phyloP scores from a whole-genome alignment of 208 protist species.

The Herpetomonas tarakana region DNA sequence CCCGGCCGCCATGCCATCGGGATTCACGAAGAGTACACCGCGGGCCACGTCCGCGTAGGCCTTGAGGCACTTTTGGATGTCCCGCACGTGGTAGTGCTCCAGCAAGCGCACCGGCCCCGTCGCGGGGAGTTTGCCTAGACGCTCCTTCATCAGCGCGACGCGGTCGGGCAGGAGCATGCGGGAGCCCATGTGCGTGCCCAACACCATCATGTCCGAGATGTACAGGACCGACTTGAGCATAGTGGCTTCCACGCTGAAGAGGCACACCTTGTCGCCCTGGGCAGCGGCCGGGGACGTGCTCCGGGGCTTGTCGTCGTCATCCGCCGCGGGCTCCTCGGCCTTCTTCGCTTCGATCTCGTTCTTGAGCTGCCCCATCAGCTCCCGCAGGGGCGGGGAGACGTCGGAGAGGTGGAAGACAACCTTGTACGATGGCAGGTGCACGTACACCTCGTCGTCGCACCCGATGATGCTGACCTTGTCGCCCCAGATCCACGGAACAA shows the following conservation, averaged over 20 bases:
- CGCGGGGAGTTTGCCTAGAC: conserved; percentile 42
- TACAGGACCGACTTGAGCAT: conserved; percentile 64
- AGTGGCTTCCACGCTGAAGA: conserved; percentile 77
- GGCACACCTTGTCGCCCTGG: conserved; percentile 3
- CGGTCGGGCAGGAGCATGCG: conserved; percentile 62
- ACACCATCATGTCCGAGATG: conserved; percentile 75
- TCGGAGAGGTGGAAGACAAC: conserved; percentile 56
- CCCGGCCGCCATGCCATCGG: conserved; percentile 61
- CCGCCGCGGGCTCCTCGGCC: conserved; percentile 12
- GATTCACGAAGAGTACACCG: conserved; percentile 80
- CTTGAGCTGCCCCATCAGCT: conserved; percentile 28
- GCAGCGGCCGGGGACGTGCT: neutral
- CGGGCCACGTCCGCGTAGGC: conserved; percentile 39
- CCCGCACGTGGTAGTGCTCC: conserved; percentile 59
- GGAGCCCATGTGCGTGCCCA: conserved; percentile 43
- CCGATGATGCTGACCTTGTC: conserved; percentile 78
- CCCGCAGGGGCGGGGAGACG: conserved; percentile 16
- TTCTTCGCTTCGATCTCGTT: conserved; percentile 11
- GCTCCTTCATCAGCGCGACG: conserved; percentile 48
- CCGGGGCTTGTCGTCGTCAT: conserved; percentile 8
- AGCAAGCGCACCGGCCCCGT: conserved; percentile 45
- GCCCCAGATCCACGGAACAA: conserved; percentile 77
- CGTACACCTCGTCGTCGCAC: conserved; percentile 53
- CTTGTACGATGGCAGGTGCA: conserved; percentile 77
- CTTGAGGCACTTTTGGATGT: conserved; percentile 50